Conservation (phyloP, 176 grass and related monocot genomes). For the Paspalum notatum region DNA sequence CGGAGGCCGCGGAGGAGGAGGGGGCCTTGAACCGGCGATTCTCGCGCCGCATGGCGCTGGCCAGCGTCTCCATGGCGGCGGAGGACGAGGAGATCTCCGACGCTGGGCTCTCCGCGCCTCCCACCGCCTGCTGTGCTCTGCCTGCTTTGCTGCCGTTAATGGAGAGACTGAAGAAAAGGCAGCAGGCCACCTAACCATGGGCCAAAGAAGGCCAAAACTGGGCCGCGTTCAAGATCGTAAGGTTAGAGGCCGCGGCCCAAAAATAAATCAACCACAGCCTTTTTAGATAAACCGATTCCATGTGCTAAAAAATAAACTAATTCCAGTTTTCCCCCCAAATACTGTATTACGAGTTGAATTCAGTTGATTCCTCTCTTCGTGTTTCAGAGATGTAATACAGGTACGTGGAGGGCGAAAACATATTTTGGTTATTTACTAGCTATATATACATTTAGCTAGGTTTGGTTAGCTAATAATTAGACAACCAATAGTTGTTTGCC, state of each 20-base stretch:
- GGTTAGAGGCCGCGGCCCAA: not conserved
- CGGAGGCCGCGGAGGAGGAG: slow-evolving; percentile 15
- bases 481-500: no score
- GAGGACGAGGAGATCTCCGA: slow-evolving; percentile 35
- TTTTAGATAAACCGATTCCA: not conserved
- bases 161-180: not conserved
- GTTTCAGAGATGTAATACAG: no score
- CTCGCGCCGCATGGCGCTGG: slow-evolving; percentile 69
- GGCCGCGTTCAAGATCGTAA: not conserved
- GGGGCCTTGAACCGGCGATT: slow-evolving; percentile 58
- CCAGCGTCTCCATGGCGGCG: slow-evolving; percentile 76
- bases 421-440: no score
- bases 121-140: not conserved
- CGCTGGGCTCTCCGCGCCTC: slow-evolving; percentile 17
- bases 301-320: no score
- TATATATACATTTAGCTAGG: no score
- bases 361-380: no score
- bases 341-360: no score
- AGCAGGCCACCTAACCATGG: not conserved
- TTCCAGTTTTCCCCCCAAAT: no score
- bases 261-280: not conserved
- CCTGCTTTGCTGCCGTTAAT: not conserved
- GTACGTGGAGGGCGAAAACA: no score
- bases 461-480: no score
- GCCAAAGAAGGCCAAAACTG: not conserved